Evolutionary conservation across 768 basidiomycete species (phyloP), one percentile per base, ranked within the genome.

Genomic region (Kwoniella dejecticola): DNA sequence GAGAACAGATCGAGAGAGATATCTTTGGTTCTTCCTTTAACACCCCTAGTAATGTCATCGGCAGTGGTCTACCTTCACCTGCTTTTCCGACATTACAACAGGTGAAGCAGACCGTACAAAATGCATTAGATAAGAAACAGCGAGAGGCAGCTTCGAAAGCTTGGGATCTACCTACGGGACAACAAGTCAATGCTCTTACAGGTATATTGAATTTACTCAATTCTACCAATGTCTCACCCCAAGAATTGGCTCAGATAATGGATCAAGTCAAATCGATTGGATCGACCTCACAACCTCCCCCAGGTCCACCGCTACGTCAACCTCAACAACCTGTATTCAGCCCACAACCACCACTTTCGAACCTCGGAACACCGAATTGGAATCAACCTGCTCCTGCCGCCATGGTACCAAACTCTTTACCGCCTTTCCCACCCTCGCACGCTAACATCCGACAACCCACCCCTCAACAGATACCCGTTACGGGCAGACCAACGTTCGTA

Each of bases 51-150:
- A 41, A 54, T 13, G 27, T 33, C 26, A 23, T 27, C 49, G 33
- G 26, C 8, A 41, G 21, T 40, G 47, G 47, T 54, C 15, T 44
- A 38, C 29, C 4, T 27, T 41, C 38, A 44, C 53, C 80, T 47
- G 79, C 81, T 5, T 79, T 55, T 21, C 62, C 90, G 30, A 86
- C 88, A 7, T 87, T 87, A 76, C 82, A 85, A 0, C 89, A 91
- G 78, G 92, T 95, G 4, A 82, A 91, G 4, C 86, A 86, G 49
- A 90, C 92, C 77, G 82, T 93, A 2, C 88, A 93, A 64, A 89
- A 88, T 45, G 87, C 88, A 7, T 82, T 94, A 29, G 84, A 87
- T 47, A 87, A 89, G 72, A 91, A 91, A 76, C 88, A 92, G 70
- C 86, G 89, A 6, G 81, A 83, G 11, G 66, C 89, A 1, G 88